These are phyloP conservation scores for Punica granatum DNA, from an alignment of 345 rosid genomes.

Conservation along the genomic window DNA sequence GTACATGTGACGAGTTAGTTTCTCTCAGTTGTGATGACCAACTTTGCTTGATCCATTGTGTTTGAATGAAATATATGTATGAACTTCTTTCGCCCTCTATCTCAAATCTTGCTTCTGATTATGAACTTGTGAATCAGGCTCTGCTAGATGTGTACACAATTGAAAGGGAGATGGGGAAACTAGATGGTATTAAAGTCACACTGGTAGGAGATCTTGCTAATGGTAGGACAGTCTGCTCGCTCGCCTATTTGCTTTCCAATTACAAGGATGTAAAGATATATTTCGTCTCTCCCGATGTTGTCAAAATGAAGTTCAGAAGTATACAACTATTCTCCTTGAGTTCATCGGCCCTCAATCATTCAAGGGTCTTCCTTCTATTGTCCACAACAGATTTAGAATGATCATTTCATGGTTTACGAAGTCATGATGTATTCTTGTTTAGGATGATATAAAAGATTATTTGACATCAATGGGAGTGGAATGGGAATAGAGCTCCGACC, in stretches of 20 bases:
- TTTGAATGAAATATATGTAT: background rate
- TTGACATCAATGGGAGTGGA: too few relatives aligned
- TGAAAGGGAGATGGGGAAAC: slow-evolving; percentile 76
- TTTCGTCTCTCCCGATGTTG: slow-evolving; percentile 80
- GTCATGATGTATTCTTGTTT: background rate
- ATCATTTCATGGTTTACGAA: background rate
- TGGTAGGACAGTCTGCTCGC: slow-evolving; percentile 90
- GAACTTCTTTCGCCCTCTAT: background rate
- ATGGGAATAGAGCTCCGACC: slow-evolving; percentile 84
- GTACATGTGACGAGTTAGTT: too few relatives aligned
- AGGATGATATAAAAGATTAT: slow-evolving; percentile 94
- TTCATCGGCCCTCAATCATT: background rate
- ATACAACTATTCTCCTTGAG: background rate
- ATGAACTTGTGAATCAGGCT: slow-evolving; percentile 38
- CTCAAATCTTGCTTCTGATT: background rate
- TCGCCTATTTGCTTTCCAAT: slow-evolving; percentile 85
- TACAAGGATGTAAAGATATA: slow-evolving; percentile 75
- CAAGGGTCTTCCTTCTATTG: background rate
- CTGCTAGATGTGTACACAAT: slow-evolving; percentile 88
- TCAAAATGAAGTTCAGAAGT: slow-evolving; percentile 76
- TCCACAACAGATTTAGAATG: background rate
- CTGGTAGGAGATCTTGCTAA: slow-evolving; percentile 98
- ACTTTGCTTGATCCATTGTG: background rate
- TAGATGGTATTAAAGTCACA: slow-evolving; percentile 80
- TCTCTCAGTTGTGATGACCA: background rate